A percentile compares a stretch with the other conserved stretches of the same genome.
Conservation (phyloP, 208 protist species). For the Hexamita inflata region DNA sequence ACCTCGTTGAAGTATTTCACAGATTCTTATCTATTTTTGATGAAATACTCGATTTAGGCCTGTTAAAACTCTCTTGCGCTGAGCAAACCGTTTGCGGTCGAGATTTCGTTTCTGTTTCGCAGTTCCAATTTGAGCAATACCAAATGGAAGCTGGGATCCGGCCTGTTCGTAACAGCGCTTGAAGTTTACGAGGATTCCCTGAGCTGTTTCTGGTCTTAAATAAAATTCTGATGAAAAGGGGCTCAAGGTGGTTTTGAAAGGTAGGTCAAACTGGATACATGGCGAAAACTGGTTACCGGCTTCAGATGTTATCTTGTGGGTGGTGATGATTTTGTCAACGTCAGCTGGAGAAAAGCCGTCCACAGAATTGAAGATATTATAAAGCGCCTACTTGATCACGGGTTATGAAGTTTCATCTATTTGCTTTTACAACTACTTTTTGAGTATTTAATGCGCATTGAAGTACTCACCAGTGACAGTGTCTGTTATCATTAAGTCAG, state of each 20-base stretch:
- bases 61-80: slow-evolving; percentile 87
- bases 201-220: slow-evolving; percentile 96
- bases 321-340: slow-evolving; percentile 57
- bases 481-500: slow-evolving; percentile 93
- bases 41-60: slow-evolving; percentile 98
- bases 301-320: slow-evolving; percentile 67
- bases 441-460: slow-evolving; percentile 89
- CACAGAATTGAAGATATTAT: not conserved
- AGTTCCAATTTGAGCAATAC: slow-evolving; percentile 85
- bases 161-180: slow-evolving; percentile 74
- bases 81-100: slow-evolving; percentile 69
- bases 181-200: slow-evolving; percentile 90
- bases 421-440: slow-evolving; percentile 46
- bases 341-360: slow-evolving; percentile 35
- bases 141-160: slow-evolving; percentile 84
- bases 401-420: not conserved
- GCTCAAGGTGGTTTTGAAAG: slow-evolving; percentile 90
- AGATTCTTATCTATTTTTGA: slow-evolving; percentile 64
- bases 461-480: slow-evolving; percentile 68
- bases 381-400: not conserved
- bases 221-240: slow-evolving; percentile 53
- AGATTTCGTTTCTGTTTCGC: slow-evolving; percentile 98
- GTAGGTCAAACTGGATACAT: slow-evolving; percentile 94
- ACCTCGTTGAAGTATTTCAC: slow-evolving; percentile 32
- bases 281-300: slow-evolving; percentile 73